These are phyloP conservation scores for Sarocladiaceae sp. DNA, from an alignment of 2,329 filamentous ascomycete species.

Conservation along the genomic window DNA sequence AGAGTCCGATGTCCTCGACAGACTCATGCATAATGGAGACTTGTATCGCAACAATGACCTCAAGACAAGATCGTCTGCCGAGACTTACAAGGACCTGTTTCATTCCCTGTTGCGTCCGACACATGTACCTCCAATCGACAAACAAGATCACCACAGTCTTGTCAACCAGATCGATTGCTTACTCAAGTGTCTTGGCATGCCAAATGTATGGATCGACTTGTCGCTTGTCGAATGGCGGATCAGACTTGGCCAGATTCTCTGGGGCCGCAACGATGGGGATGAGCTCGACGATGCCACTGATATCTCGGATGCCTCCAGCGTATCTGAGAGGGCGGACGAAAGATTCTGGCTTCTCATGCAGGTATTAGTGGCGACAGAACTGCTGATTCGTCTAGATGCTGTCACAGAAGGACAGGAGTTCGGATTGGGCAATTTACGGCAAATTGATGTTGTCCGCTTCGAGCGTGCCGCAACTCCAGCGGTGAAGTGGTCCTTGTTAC, in stretches of 20 bases:
- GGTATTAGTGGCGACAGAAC: constrained; percentile 60
- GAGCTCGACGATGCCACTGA: constrained; percentile 49
- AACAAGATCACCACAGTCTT: constrained; percentile 56
- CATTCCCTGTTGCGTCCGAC: constrained; percentile 54
- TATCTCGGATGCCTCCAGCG: constrained; percentile 42
- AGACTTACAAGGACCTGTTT: constrained; percentile 61
- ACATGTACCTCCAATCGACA: constrained; percentile 47
- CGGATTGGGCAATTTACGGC: constrained; percentile 22
- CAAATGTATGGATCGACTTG: constrained; percentile 71
- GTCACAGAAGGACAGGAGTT: constrained; percentile 59
- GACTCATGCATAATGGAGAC: constrained; percentile 52
- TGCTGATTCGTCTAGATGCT: constrained; percentile 60
- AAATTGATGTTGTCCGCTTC: constrained; percentile 56
- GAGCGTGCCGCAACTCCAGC: constrained; percentile 57
- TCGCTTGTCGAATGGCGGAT: constrained; percentile 73
- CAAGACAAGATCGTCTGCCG: constrained; percentile 46
- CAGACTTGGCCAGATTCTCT: constrained; percentile 66
- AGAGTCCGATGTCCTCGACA: constrained; percentile 54
- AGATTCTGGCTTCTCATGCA: constrained; percentile 65
- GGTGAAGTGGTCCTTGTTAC: constrained; percentile 64
- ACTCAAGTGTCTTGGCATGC: constrained; percentile 58
- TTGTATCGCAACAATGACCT: constrained; percentile 51
- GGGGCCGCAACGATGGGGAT: constrained; percentile 52
- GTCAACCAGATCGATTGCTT: constrained; percentile 67
- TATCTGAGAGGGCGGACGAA: constrained; percentile 53